Conservation (phyloP, 2,329 filamentous ascomycete genomes). For the Diaporthe sp. region DNA sequence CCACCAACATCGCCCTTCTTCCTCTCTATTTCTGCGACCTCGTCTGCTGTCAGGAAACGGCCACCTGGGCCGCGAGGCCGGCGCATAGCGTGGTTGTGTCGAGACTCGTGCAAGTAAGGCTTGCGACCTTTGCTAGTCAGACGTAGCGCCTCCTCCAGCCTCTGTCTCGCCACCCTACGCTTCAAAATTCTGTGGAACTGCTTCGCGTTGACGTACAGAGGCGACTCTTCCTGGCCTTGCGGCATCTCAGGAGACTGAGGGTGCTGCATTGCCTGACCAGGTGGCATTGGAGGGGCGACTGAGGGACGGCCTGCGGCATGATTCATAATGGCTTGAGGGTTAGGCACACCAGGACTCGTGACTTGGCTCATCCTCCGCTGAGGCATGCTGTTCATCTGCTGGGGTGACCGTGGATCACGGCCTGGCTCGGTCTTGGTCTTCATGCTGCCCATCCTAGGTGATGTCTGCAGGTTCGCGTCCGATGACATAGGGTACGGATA, state of each 20-base stretch:
- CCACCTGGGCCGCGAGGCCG: slow-evolving; percentile 93
- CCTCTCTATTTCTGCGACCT: slow-evolving; percentile 89
- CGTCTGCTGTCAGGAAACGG: slow-evolving; percentile 94
- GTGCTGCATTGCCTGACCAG: slow-evolving; percentile 73
- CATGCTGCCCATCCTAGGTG: slow-evolving; percentile 78
- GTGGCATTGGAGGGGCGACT: slow-evolving; percentile 67
- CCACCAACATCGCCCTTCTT: slow-evolving; percentile 57
- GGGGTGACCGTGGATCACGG: slow-evolving; percentile 80
- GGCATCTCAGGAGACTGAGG: slow-evolving; percentile 85
- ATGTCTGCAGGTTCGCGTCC: slow-evolving; percentile 77
- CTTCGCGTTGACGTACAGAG: slow-evolving; percentile 97
- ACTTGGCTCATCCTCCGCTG: slow-evolving; percentile 78
- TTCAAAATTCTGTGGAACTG: slow-evolving; percentile 98
- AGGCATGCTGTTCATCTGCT: slow-evolving; percentile 72
- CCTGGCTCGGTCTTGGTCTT: slow-evolving; percentile 74
- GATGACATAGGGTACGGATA: slow-evolving; percentile 77
- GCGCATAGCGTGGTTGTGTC: slow-evolving; percentile 98
- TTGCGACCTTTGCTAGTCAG: slow-evolving; percentile 95
- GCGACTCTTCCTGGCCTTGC: slow-evolving; percentile 84
- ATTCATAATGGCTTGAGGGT: slow-evolving; percentile 80
- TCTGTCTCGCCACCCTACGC: slow-evolving; percentile 90
- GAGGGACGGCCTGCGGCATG: slow-evolving; percentile 65
- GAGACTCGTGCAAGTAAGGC: slow-evolving; percentile 95
- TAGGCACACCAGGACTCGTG: slow-evolving; percentile 78
- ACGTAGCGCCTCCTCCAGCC: slow-evolving; percentile 90